Percentiles rank a stretch among this genome's conserved stretches.
phyloP scores from a whole-genome alignment of 2,329 filamentous ascomycete species.

The Pyricularia pennisetigena region DNA sequence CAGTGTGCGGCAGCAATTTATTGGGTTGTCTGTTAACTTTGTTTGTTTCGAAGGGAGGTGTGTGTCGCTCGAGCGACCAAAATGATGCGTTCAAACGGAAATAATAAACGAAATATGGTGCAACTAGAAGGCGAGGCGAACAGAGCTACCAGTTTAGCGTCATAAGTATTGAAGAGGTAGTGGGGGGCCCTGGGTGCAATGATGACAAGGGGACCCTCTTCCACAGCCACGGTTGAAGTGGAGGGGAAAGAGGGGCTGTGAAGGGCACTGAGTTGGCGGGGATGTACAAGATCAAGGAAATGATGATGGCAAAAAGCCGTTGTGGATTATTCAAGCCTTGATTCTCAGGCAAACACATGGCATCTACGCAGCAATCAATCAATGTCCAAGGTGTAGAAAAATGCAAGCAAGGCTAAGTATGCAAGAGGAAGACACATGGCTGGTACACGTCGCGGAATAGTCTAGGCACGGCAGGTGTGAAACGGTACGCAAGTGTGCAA shows the following conservation, averaged over 20 bases:
- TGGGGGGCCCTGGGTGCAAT: background rate
- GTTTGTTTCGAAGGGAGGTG: background rate
- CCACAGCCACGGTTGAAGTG: background rate
- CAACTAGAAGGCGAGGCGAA: background rate
- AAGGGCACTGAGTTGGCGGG: background rate
- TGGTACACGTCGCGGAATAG: background rate
- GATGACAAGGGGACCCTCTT: conserved; percentile 1
- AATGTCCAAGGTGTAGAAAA: background rate
- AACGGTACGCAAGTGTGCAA: background rate
- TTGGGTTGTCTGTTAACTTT: background rate
- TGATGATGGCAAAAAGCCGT: background rate
- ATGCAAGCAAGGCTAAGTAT: background rate
- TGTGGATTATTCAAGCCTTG: background rate
- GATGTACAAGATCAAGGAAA: background rate
- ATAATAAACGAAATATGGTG: background rate
- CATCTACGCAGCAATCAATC: background rate
- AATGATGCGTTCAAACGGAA: background rate
- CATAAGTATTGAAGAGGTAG: background rate
- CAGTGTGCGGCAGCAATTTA: background rate
- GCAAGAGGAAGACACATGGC: background rate
- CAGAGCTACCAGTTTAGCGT: background rate
- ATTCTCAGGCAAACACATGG: background rate
- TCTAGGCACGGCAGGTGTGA: background rate
- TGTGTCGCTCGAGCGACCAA: background rate
- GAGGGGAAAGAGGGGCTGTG: conserved; percentile 1